Base-by-base conservation (phyloP, 2,329 filamentous ascomycete genomes). In the Moelleriella libera region DNA sequence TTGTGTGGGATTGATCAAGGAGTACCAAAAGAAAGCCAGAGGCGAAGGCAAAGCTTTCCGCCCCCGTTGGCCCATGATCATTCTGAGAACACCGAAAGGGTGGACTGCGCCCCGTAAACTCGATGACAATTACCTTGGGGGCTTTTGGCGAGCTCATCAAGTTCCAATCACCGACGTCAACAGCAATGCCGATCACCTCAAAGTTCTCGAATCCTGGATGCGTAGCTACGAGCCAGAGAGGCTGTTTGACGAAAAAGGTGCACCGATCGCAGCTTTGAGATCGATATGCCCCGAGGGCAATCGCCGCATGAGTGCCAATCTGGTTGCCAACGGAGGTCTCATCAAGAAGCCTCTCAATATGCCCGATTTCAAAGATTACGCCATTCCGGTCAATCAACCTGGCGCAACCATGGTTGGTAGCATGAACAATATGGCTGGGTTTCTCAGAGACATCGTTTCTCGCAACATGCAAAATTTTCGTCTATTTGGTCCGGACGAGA, bases 101-200 rank as follows among this genome's bases (percentile, higher is more conserved):
- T 89, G 85, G 85, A 87, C 82, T 11, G 84, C 76, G 2, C 85
- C 85, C 5, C 74, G 82, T 49, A 82, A 85, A 61, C 57, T 88
- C 45, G 82, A 83, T 54, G 76, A 76, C 49, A 82, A 86, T 58
- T 81, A 76, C 54, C 72, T 88, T 6, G 79, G 79, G 55, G 85
- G 85, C n/a, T 88, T 78, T 69, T 89, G 83, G 83, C 76, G 83
- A 42, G 71, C 84, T 14, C 85, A 89, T 59, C 85, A 89, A 63
- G 80, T 89, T 6, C 85, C 85, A 42, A 80, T 89, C 50, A 74
- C 83, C 5, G 82, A 85, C 52, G 81, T 84, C 1, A 70, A 72
- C 37, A 75, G 72, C 29, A 86, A 85, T 58, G 70, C 75, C 1
- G 68, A 74, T 11, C 80, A 86, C 50, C 68, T 88, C 48, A 77